phyloP scores from a whole-genome alignment of 2,329 filamentous ascomycete genomes.

The Pestalotiopsis sp. region DNA sequence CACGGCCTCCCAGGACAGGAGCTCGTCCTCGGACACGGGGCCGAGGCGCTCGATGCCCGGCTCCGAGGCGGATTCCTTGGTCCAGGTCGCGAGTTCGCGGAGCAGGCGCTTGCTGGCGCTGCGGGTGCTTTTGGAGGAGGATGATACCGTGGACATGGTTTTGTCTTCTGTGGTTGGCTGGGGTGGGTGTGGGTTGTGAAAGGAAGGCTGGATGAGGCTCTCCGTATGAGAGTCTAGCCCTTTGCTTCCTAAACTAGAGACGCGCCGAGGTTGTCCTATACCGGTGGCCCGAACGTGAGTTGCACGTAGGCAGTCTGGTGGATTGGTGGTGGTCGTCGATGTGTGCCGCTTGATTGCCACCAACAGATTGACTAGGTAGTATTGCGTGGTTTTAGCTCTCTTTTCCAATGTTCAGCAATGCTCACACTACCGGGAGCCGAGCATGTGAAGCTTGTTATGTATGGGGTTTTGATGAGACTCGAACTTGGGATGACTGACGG shows the following conservation, averaged over 20 bases:
- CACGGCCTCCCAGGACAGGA: conserved; percentile 62
- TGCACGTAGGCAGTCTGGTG: no score
- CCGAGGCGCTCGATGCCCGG: conserved; percentile 62
- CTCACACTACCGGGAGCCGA: no score
- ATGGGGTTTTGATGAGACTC: no score
- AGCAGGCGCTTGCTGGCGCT: conserved; percentile 59
- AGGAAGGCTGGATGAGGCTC: no score
- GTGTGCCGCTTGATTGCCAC: neutral
- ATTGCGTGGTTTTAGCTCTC: no score
- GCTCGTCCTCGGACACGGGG: conserved; percentile 54
- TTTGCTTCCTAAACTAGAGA: no score
- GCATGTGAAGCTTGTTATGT: no score
- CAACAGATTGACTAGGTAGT: neutral
- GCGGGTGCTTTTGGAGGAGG: conserved; percentile 37
- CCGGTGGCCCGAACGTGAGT: no score
- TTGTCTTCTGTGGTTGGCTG: neutral
- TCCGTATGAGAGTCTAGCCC: no score
- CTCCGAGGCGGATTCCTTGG: conserved; percentile 49
- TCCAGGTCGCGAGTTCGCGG: conserved; percentile 59
- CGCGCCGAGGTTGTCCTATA: no score
- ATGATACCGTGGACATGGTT: conserved; percentile 22
- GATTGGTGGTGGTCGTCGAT: conserved; percentile 1
- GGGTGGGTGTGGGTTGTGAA: neutral
- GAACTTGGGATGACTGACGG: no score
- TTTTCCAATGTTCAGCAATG: no score